These are phyloP conservation scores for Podospora anserina DNA, from an alignment of 495 filamentous ascomycete genomes.

Conservation along the genomic window DNA sequence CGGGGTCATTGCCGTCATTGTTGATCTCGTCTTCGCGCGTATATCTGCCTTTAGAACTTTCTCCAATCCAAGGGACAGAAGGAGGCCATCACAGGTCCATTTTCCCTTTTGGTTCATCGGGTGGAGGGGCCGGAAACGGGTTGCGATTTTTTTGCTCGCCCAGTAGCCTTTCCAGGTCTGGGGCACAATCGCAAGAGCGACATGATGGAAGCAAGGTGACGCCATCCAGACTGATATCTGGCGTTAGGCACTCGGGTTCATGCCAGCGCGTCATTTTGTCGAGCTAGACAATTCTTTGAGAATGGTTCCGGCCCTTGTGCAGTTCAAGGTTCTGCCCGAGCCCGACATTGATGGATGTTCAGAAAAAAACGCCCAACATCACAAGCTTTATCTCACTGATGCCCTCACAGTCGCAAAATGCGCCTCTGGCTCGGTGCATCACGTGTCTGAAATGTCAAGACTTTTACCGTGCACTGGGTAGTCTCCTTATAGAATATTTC, in stretches of 20 bases:
- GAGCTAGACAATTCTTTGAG: too few relatives aligned
- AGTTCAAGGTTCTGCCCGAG: too few relatives aligned
- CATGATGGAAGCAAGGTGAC: background rate
- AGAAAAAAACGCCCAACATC: too few relatives aligned
- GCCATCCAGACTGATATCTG: background rate
- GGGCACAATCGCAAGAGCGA: background rate
- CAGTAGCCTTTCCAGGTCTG: background rate
- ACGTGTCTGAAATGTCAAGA: too few relatives aligned
- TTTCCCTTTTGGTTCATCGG: background rate
- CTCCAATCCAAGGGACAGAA: background rate
- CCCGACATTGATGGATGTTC: too few relatives aligned
- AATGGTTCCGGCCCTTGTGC: too few relatives aligned
- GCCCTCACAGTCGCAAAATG: too few relatives aligned
- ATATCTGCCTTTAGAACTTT: background rate
- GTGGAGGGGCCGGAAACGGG: slow-evolving; percentile 3
- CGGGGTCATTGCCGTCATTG: background rate
- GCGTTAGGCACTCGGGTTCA: background rate
- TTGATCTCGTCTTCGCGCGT: background rate
- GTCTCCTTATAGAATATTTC: too few relatives aligned
- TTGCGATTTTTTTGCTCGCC: background rate
- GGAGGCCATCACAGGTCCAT: slow-evolving; percentile 14
- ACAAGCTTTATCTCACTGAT: too few relatives aligned
- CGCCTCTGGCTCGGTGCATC: too few relatives aligned
- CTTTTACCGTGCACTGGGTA: too few relatives aligned
- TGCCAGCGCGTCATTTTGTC: slow-evolving; percentile 10